A percentile compares a stretch with the other conserved stretches of the same genome.
These are phyloP conservation scores for Capsicum baccatum DNA, from an alignment of 257 asterid genomes.

Conservation along the genomic window DNA sequence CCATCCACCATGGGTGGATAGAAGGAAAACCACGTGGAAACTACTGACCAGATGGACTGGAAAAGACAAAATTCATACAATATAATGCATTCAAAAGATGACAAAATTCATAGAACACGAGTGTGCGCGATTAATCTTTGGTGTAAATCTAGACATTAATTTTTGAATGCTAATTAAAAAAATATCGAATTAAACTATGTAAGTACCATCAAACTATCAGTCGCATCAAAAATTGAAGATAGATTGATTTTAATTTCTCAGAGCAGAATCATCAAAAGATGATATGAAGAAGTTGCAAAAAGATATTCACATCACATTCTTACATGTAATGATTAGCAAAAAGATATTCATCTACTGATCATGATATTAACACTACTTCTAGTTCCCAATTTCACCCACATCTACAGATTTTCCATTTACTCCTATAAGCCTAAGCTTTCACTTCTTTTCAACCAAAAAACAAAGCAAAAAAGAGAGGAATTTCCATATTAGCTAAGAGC, in stretches of 20 bases:
- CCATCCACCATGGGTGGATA: too few species aligned
- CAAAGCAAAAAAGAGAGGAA: background rate
- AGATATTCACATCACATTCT: constrained; percentile 1
- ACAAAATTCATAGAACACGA: background rate
- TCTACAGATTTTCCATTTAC: background rate
- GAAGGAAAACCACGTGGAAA: background rate
- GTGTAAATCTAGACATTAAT: background rate
- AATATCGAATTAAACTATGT: background rate
- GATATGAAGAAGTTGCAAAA: background rate
- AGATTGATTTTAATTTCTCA: background rate
- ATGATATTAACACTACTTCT: background rate
- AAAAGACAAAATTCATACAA: background rate
- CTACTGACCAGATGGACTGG: background rate
- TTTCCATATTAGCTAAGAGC: background rate
- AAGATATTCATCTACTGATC: background rate
- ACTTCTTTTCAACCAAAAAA: background rate
- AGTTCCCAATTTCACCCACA: background rate
- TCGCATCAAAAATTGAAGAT: background rate
- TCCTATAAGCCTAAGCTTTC: background rate
- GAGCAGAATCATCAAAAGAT: too few species aligned
- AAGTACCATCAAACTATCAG: too few species aligned
- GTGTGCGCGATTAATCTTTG: background rate
- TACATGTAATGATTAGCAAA: constrained; percentile 23
- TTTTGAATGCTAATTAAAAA: background rate
- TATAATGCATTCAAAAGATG: background rate